phyloP scores from a whole-genome alignment of 2,329 filamentous ascomycete species.

The Talaromyces sp. region DNA sequence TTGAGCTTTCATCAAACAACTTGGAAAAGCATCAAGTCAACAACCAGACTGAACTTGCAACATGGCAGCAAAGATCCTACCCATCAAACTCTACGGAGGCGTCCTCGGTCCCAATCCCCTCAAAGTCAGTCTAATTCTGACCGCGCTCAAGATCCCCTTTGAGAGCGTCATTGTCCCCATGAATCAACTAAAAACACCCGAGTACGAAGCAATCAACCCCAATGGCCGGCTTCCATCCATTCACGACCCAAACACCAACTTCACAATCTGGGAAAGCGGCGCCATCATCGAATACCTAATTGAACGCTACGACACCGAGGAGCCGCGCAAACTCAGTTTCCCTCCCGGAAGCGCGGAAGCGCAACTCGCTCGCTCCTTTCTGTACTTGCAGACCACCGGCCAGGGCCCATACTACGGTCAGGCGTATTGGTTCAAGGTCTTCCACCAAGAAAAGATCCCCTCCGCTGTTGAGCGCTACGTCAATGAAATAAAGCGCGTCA shows the following conservation, averaged over 20 bases:
- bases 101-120: constrained; percentile 15
- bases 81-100: constrained; percentile 7
- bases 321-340: constrained; percentile 19
- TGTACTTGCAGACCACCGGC: constrained; percentile 8
- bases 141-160: constrained; percentile 26
- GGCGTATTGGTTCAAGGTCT: constrained; percentile 12
- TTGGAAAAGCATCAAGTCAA: background rate
- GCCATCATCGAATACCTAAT: constrained; percentile 17
- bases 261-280: constrained; percentile 16
- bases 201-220: constrained; percentile 16
- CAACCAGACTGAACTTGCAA: background rate
- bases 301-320: constrained; percentile 20
- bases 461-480: constrained; percentile 11
- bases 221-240: constrained; percentile 14
- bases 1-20: background rate
- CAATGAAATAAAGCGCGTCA: constrained; percentile 12
- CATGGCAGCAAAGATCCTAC: background rate
- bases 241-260: constrained; percentile 16
- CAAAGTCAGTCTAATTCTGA: constrained; percentile 26
- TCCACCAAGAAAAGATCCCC: constrained; percentile 9
- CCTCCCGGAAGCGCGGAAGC: constrained; percentile 14
- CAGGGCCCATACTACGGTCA: constrained; percentile 18
- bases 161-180: constrained; percentile 18
- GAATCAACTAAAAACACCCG: constrained; percentile 19
- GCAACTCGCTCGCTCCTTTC: constrained; percentile 7